These are phyloP conservation scores for Lactarius vividus DNA, from an alignment of 768 basidiomycete genomes.

Conservation along the genomic window DNA sequence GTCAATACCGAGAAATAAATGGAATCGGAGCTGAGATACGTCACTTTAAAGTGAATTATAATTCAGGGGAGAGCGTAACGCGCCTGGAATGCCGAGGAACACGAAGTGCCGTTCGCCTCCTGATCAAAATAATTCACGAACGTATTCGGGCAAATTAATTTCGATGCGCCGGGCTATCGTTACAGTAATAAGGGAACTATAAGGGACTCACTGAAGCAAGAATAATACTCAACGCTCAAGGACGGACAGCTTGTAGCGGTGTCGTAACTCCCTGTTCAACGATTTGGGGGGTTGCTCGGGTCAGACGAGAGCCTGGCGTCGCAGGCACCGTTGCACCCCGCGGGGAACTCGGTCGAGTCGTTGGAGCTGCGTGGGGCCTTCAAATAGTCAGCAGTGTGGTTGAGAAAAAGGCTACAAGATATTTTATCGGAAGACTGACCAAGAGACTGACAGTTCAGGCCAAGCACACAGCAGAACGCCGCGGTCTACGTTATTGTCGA, in stretches of 20 bases:
- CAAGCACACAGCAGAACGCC: conserved; percentile 37
- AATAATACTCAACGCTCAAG: conserved; percentile 42
- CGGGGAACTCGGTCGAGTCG: conserved; percentile 38
- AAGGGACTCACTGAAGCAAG: too few relatives aligned
- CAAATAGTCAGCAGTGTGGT: background rate
- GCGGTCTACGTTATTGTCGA: conserved; percentile 36
- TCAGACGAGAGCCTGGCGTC: conserved; percentile 39
- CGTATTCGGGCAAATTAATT: conserved; percentile 43
- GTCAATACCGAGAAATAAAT: background rate
- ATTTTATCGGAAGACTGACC: too few relatives aligned
- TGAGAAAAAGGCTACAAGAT: background rate
- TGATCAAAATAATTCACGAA: conserved; percentile 51
- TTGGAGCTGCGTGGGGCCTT: conserved; percentile 35
- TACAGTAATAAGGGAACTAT: background rate
- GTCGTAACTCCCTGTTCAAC: conserved; percentile 56
- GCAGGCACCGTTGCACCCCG: conserved; percentile 47
- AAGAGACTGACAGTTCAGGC: conserved; percentile 36
- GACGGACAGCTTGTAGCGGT: conserved; percentile 55
- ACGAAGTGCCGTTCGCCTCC: conserved; percentile 45
- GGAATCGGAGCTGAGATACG: background rate
- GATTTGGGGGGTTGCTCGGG: conserved; percentile 54
- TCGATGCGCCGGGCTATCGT: conserved; percentile 29
- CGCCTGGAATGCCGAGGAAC: conserved; percentile 35
- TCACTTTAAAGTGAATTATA: too few relatives aligned
- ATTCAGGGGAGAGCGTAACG: conserved; percentile 42